Base-by-base conservation (phyloP, 2,329 filamentous ascomycete genomes). In the Monosporascus sp. region DNA sequence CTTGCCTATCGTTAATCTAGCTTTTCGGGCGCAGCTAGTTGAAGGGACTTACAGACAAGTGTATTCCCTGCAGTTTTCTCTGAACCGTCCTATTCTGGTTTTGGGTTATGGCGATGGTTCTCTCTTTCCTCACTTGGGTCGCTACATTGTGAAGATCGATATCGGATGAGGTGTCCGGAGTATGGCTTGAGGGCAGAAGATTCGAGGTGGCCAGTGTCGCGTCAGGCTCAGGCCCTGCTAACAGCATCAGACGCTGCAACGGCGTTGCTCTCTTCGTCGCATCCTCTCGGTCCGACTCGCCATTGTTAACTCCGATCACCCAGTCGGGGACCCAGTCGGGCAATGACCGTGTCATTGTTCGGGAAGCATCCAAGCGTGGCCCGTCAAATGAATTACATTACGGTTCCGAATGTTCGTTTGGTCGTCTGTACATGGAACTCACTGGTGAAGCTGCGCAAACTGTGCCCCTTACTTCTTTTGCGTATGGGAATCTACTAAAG, bases 31-130 rank as follows among this genome's bases (percentile, higher is more conserved):
- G n/a, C 14, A 44, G 9, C 9, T 24, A 5, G 14, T 8, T 20
- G 7, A 11, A 8, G 35, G 26, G 17, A 59, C 63, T 46, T 49
- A 66, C 64, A 50, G 61, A 63, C 2, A 63, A 45, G 20, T 67
- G 62, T 11, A 64, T 61, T 2, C 63, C 58, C 11, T 59, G 58
- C 14, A 67, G 54, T 37, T 60, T 60, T 17, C 65, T 57, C 27
- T 63, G 59, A 3, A 65, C 63, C 20, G 56, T 60, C 22, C 64
- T 49, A 26, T 60, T 53, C 24, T 53, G 56, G 41, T 53, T 62
- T 7, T 57, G 55, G 5, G 47, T 59, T 20, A 59, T 55, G 26
- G 58, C 37, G 20, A 64, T 53, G 11, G 52, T 48, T 19, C 54
- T 58, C 24, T 55, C 52, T 41, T 51, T 45, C 24, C 41, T 45